Evolutionary conservation across 768 basidiomycete species (phyloP).

Genomic region (Sporobolomyces roseus): DNA sequence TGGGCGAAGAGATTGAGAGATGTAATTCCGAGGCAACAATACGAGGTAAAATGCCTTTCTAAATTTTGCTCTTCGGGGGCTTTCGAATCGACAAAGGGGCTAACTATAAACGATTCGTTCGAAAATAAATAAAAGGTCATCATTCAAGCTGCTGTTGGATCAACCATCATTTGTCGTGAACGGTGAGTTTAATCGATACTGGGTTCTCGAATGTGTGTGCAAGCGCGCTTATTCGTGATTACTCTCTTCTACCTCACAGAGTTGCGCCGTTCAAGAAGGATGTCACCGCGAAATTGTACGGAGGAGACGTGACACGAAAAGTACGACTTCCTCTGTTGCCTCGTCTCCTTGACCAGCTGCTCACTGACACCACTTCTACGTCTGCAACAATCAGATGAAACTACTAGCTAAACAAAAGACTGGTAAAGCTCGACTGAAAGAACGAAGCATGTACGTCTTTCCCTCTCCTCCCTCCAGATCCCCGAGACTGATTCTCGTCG

Average conservation of each 20-base stretch:
- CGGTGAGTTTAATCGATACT: constrained; percentile 55
- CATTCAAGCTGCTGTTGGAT: constrained; percentile 87
- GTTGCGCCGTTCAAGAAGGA: constrained; percentile 53
- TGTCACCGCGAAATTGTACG: constrained; percentile 89
- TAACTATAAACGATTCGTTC: no score
- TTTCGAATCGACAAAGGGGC: no score
- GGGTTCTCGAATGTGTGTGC: no score
- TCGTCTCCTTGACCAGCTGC: background rate
- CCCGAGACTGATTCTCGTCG: background rate
- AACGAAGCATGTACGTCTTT: constrained; percentile 58
- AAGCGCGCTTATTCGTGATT: no score
- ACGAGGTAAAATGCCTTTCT: constrained; percentile 54
- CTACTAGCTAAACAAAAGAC: constrained; percentile 70
- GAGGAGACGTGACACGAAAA: constrained; percentile 93
- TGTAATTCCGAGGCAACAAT: constrained; percentile 85
- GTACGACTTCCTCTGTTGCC: constrained; percentile 47
- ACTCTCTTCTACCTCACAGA: background rate
- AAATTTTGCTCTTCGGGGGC: no score
- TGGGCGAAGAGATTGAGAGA: constrained; percentile 94
- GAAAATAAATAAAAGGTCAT: constrained; percentile 69
- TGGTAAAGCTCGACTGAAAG: constrained; percentile 83
- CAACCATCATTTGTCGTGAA: constrained; percentile 81
- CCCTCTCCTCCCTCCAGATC: background rate
- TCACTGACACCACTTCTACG: constrained; percentile 51
- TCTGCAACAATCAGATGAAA: constrained; percentile 47